phyloP scores from a whole-genome alignment of 202 grass and related monocot species.

The Panicum virgatum region DNA sequence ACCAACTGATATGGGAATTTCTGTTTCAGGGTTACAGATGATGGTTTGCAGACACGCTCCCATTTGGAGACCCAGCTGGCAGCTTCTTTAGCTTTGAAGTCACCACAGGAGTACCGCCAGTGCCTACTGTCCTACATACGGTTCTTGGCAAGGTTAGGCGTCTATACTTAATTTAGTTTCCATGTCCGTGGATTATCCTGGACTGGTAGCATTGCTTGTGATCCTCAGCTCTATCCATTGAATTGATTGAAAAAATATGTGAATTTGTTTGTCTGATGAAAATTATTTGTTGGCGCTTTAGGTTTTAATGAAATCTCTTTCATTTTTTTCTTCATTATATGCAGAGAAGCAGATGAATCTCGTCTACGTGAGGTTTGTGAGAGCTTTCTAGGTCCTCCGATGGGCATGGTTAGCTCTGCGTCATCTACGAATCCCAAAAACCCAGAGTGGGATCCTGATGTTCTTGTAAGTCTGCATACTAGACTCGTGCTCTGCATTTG shows the following conservation, averaged over 20 bases:
- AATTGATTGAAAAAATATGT: neutral
- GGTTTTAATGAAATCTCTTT: slow-evolving; percentile 4
- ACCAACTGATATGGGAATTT: slow-evolving; percentile 7
- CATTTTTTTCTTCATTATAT: slow-evolving; percentile 16
- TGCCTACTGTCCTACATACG: slow-evolving; percentile 87
- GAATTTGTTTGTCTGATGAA: slow-evolving; percentile 5
- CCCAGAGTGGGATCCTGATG: slow-evolving; percentile 68
- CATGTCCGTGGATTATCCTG: neutral
- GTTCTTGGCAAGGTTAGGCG: slow-evolving; percentile 87
- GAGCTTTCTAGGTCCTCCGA: slow-evolving; percentile 82
- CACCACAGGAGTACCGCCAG: slow-evolving; percentile 89
- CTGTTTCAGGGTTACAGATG: slow-evolving; percentile 67
- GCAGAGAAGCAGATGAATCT: slow-evolving; percentile 89
- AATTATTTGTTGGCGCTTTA: neutral
- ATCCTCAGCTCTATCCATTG: neutral
- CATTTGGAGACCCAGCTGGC: slow-evolving; percentile 94
- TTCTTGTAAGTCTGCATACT: slow-evolving; percentile 69
- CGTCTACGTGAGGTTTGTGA: slow-evolving; percentile 85
- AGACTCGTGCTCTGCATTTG: neutral
- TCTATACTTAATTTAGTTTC: neutral
- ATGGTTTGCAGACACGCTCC: slow-evolving; percentile 77
- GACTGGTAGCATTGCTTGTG: neutral
- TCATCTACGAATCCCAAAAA: slow-evolving; percentile 48
- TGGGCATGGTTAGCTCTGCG: slow-evolving; percentile 52
- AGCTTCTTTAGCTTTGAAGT: slow-evolving; percentile 76